Percentiles rank a stretch among this genome's conserved stretches.
phyloP scores from a whole-genome alignment of 1,139 yeast genomes.

The Pichia sp. region DNA sequence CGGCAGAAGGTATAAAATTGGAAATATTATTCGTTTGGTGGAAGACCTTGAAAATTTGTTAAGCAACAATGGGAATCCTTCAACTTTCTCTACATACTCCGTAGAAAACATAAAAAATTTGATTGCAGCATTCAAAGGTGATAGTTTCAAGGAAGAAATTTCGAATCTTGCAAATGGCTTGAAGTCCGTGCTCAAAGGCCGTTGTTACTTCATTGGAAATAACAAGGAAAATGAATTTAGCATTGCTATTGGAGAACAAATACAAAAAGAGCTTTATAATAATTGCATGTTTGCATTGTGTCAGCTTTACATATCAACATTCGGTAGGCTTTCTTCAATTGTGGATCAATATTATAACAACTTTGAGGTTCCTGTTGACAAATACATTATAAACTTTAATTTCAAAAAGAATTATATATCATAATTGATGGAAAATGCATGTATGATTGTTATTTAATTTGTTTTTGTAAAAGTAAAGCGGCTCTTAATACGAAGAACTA shows the following conservation, averaged over 20 bases:
- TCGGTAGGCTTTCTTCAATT: constrained; percentile 39
- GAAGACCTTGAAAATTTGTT: constrained; percentile 56
- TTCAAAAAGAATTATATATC: constrained; percentile 23
- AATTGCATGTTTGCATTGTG: constrained; percentile 38
- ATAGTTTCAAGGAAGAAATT: constrained; percentile 55
- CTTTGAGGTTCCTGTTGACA: constrained; percentile 35
- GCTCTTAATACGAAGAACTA: too few species aligned
- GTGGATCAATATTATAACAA: constrained; percentile 41
- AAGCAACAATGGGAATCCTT: constrained; percentile 41
- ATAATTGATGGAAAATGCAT: neutral
- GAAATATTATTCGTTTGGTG: constrained; percentile 62
- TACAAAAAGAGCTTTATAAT: constrained; percentile 45
- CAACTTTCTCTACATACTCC: constrained; percentile 61
- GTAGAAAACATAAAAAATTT: constrained; percentile 55
- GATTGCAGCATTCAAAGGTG: constrained; percentile 50
- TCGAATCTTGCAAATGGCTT: constrained; percentile 54
- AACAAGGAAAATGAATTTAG: constrained; percentile 31
- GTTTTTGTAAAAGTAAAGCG: too few species aligned
- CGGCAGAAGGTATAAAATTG: constrained; percentile 38
- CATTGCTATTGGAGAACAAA: constrained; percentile 35
- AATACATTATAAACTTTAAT: constrained; percentile 32
- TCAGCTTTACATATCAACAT: constrained; percentile 39
- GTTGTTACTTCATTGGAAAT: constrained; percentile 24
- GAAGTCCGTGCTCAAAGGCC: constrained; percentile 51
- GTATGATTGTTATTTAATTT: too few species aligned